Evolutionary conservation across 23 red algal genomes (phyloP), one percentile per base, ranked within the genome.

Genomic region (Cyanidiococcus yangmingshanensis): DNA sequence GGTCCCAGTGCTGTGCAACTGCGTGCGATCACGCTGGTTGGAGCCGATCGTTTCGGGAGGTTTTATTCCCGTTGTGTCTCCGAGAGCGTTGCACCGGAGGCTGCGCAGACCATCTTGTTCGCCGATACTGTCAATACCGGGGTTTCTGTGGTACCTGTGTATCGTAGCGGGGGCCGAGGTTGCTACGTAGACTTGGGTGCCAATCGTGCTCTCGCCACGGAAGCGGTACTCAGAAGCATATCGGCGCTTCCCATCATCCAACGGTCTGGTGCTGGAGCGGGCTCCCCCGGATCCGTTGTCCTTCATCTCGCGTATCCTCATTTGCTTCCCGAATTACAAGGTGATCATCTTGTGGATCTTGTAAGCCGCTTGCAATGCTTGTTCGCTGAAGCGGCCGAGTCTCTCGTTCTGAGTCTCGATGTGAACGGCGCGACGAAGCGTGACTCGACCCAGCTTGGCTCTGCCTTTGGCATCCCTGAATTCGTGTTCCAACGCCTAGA

Each of bases 241-340:
- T 2, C n/a, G 32, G 63, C 15, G 32, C 63, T 71, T 25, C 45
- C 21, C 45, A 21, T 21, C 21, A 21, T 7, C 12, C 12, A 7
- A 21, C 7, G 21, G 45, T 54, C 21, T 7, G 45, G 12, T 7
- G 12, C 7, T 54, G 21, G 45, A 7, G 45, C 45, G 45, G 63
- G 32, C 63, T 27, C 63, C 63, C 3, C 3, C 3, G 16, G 16
- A 3, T 15, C 45, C 21, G 63, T 71, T 12, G 16, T 71, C n/a
- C 3, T 71, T 17, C 63, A 71, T 71, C n/a, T 71, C n/a, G 63
- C 63, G 63, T 71, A 71, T 71, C 63, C 63, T 12, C 63, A 71
- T 35, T 71, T 71, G 63, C 63, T 71, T 12, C 63, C 63, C 15
- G 7, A 3, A 30, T 29, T 71, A 35, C 63, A 29, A 71, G 63